These are phyloP conservation scores for Alternaria gaisen DNA, from an alignment of 2,329 filamentous ascomycete species.

Conservation along the genomic window DNA sequence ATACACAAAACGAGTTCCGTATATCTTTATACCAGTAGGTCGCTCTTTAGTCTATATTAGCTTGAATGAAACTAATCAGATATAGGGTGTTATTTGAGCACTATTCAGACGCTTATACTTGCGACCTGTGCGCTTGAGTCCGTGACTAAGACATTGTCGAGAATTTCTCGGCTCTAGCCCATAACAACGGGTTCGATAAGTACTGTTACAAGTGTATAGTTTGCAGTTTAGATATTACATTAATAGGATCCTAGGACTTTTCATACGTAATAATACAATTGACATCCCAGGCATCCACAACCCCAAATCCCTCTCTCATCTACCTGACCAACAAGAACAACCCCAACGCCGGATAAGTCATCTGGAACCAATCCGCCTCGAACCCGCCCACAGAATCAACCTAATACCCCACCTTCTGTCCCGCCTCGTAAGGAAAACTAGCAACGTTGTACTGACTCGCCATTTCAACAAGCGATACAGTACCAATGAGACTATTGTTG, in stretches of 20 bases:
- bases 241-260: neutral
- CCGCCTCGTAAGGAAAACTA: slow-evolving; percentile 36
- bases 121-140: rapidly evolving
- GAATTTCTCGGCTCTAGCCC: no score
- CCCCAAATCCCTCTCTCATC: rapidly evolving
- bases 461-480: slow-evolving; percentile 19
- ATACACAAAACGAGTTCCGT: no score
- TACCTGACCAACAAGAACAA: slow-evolving; percentile 32
- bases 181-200: no score
- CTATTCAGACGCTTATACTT: no score
- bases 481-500: slow-evolving; percentile 19
- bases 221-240: no score
- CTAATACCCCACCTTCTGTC: slow-evolving; percentile 34
- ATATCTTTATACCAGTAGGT: no score
- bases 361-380: slow-evolving; percentile 41
- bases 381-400: slow-evolving; percentile 34
- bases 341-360: slow-evolving; percentile 30
- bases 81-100: no score
- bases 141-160: no score
- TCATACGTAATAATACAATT: neutral
- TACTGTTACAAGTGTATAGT: rapidly evolving
- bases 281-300: neutral
- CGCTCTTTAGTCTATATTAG: no score
- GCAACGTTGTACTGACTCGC: slow-evolving; percentile 33
- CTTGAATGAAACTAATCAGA: no score